Conservation (phyloP, 2,329 filamentous ascomycete genomes). For the Talaromyces atroroseus region DNA sequence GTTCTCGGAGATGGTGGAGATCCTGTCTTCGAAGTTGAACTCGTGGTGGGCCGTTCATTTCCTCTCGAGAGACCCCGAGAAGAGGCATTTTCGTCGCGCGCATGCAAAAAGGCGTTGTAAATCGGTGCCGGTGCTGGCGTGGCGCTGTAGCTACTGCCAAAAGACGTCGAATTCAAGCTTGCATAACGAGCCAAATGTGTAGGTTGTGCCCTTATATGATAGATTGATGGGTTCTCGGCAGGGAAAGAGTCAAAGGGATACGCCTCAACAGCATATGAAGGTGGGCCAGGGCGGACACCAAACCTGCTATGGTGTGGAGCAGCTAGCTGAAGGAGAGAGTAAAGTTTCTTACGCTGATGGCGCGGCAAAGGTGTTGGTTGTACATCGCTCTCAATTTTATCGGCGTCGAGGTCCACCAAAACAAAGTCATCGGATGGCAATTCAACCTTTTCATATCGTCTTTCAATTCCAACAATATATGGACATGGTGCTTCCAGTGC, state of each 20-base stretch:
- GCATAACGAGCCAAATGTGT: conserved; percentile 81
- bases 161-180: conserved; percentile 80
- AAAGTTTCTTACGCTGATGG: conserved; percentile 83
- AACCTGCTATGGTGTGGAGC: conserved; percentile 84
- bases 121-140: conserved; percentile 57
- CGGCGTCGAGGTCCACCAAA: conserved; percentile 84
- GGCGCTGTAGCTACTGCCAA: conserved; percentile 59
- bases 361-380: conserved; percentile 74
- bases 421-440: conserved; percentile 95
- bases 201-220: conserved; percentile 63
- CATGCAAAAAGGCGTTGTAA: conserved; percentile 85
- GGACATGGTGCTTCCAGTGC: conserved; percentile 92
- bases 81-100: conserved; percentile 57
- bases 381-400: conserved; percentile 79
- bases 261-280: conserved; percentile 86
- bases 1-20: conserved; percentile 54
- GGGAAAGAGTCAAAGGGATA: conserved; percentile 88
- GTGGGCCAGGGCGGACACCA: conserved; percentile 81
- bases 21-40: conserved; percentile 48
- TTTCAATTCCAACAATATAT: conserved; percentile 93
- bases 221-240: conserved; percentile 76
- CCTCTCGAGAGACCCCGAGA: conserved; percentile 39
- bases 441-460: conserved; percentile 60
- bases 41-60: conserved; percentile 69
- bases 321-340: conserved; percentile 79